phyloP scores from a whole-genome alignment of 1,139 yeast genomes.

The Oligophagozyma castellii region DNA sequence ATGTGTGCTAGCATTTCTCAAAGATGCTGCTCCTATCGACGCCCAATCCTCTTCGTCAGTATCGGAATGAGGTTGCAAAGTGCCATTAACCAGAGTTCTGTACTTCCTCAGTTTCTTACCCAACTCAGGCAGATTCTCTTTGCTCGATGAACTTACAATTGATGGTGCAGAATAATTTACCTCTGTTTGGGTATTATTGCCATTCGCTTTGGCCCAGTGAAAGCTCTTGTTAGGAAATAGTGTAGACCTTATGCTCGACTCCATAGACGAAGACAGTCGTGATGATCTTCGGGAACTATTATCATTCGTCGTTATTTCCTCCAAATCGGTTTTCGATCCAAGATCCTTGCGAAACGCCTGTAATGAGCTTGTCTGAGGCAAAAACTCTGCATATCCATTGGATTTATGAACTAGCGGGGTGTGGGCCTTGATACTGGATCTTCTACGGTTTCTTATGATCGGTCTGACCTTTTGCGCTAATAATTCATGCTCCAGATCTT shows the following conservation, averaged over 20 bases:
- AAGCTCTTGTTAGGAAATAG: slow-evolving; percentile 6
- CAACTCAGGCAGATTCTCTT: background rate
- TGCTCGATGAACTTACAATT: background rate
- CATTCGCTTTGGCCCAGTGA: slow-evolving; percentile 1
- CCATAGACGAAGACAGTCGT: slow-evolving; percentile 11
- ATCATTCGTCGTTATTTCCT: slow-evolving; percentile 3
- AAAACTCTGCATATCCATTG: background rate
- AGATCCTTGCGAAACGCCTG: background rate
- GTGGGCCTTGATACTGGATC: slow-evolving; percentile 4
- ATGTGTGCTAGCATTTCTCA: slow-evolving; percentile 28
- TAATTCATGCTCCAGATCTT: slow-evolving; percentile 19
- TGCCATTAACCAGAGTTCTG: slow-evolving; percentile 1
- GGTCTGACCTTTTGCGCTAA: slow-evolving; percentile 22
- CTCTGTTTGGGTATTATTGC: background rate
- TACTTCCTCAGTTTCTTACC: background rate
- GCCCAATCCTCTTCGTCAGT: slow-evolving; percentile 97
- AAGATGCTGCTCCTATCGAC: slow-evolving; percentile 61
- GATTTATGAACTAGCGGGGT: slow-evolving; percentile 3
- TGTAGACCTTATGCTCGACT: slow-evolving; percentile 14
- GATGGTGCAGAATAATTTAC: background rate
- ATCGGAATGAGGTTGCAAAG: no score
- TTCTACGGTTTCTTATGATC: slow-evolving; percentile 4
- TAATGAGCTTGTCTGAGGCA: background rate
- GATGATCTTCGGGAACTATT: slow-evolving; percentile 9
- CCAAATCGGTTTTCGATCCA: slow-evolving; percentile 5